Evolutionary conservation across 208 protist species (phyloP).

Genomic region (Novymonas esmeraldas): DNA sequence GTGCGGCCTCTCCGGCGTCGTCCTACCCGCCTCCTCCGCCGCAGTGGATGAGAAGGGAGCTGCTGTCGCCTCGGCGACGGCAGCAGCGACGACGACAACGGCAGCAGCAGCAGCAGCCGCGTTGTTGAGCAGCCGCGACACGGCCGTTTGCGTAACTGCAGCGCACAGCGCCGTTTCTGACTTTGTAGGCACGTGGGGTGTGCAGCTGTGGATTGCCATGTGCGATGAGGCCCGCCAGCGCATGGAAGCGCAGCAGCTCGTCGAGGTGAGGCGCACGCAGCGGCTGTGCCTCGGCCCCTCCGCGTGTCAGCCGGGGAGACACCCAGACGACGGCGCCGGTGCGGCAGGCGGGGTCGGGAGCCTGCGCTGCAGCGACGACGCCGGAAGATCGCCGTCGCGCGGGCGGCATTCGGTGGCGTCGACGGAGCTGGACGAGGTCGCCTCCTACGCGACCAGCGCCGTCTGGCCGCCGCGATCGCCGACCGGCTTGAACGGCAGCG

Average conservation of each 20-base stretch:
- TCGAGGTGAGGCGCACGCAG: not conserved
- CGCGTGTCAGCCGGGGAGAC: too few species aligned
- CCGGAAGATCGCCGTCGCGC: too few species aligned
- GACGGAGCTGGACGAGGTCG: constrained; percentile 19
- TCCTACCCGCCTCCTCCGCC: not conserved
- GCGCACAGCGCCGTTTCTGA: constrained; percentile 28
- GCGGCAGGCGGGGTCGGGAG: too few species aligned
- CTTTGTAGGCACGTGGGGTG: constrained; percentile 58
- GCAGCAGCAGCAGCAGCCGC: not conserved
- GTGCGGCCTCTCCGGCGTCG: constrained; percentile 28
- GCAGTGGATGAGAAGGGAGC: not conserved
- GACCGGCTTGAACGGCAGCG: not conserved
- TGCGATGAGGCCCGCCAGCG: constrained; percentile 43
- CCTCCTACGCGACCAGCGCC: constrained; percentile 13
- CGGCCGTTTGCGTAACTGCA: constrained; percentile 13
- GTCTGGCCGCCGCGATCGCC: constrained; percentile 22
- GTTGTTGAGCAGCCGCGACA: not conserved
- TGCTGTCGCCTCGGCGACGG: not conserved
- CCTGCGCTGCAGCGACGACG: too few species aligned
- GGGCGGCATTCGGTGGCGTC: constrained; percentile 19
- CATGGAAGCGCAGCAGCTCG: constrained; percentile 8
- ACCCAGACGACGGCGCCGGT: too few species aligned
- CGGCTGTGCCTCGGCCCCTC: too few species aligned
- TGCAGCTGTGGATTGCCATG: constrained; percentile 63
- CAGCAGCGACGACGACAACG: not conserved